These are phyloP conservation scores for Thalassiosira mediterranea DNA, from an alignment of 352 stramenopile genomes.

Conservation along the genomic window DNA sequence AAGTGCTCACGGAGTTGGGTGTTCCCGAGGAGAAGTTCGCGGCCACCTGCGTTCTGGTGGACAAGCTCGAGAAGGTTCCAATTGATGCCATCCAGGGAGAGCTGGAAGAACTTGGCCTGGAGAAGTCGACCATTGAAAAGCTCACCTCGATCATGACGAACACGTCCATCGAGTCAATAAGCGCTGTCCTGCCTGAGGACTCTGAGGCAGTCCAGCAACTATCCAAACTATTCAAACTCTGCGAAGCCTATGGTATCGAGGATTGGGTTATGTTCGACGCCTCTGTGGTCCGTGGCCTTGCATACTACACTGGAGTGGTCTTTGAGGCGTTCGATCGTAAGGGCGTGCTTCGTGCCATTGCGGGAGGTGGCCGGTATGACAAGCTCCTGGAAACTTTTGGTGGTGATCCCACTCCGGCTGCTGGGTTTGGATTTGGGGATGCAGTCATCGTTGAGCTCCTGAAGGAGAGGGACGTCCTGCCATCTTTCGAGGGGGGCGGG, in stretches of 20 bases:
- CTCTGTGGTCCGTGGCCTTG: conserved; percentile 87
- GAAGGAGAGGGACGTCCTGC: conserved; percentile 84
- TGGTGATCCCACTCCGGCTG: conserved; percentile 82
- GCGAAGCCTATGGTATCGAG: conserved; percentile 82
- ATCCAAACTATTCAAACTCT: conserved; percentile 74
- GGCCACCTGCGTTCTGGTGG: conserved; percentile 87
- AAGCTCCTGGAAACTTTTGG: conserved; percentile 88
- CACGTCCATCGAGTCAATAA: conserved; percentile 83
- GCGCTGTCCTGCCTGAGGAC: conserved; percentile 74
- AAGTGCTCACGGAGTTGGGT: conserved; percentile 81
- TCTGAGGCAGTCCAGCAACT: conserved; percentile 76
- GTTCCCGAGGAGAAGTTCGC: conserved; percentile 83
- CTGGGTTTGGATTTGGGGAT: conserved; percentile 90
- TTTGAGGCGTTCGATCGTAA: conserved; percentile 87
- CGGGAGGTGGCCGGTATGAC: conserved; percentile 88
- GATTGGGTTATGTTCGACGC: conserved; percentile 89
- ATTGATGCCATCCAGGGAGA: conserved; percentile 85
- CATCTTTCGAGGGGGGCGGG: conserved; percentile 74
- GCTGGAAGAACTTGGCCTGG: conserved; percentile 82
- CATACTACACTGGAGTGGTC: conserved; percentile 88
- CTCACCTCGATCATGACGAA: conserved; percentile 82
- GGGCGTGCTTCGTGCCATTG: conserved; percentile 86
- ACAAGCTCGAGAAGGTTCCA: conserved; percentile 89
- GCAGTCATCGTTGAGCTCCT: conserved; percentile 89
- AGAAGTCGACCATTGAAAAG: conserved; percentile 76